phyloP scores from a whole-genome alignment of 306 rosid genomes.

The Citrullus mucosospermus region DNA sequence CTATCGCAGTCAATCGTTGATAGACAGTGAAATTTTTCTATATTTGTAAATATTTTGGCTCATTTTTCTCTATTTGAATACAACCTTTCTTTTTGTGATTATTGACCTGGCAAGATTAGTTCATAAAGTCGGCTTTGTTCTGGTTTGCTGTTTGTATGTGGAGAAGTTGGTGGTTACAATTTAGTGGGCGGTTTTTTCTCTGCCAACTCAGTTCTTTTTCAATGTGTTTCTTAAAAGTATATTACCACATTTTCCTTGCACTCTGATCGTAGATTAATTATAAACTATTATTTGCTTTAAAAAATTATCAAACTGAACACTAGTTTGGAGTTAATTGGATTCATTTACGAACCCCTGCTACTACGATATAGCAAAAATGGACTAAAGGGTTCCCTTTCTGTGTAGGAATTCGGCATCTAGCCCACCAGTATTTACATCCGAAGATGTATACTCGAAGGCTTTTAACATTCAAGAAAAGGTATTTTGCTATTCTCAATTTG shows the following conservation, averaged over 20 bases:
- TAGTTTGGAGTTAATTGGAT: too few species aligned
- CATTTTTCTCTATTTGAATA: too few species aligned
- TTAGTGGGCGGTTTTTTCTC: background rate
- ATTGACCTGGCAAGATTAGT: background rate
- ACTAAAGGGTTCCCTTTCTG: background rate
- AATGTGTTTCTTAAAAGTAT: background rate
- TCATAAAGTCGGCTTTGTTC: background rate
- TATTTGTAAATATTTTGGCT: too few species aligned
- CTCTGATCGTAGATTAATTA: background rate
- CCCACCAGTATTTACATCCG: constrained; percentile 68
- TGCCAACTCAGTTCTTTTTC: background rate
- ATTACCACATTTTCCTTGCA: background rate
- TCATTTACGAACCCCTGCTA: background rate
- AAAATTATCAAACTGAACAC: background rate
- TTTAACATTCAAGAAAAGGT: constrained; percentile 70
- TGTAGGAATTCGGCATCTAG: constrained; percentile 51
- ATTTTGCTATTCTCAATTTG: background rate
- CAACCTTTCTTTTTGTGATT: background rate
- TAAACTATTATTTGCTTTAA: background rate
- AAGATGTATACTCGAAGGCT: constrained; percentile 54
- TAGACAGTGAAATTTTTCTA: too few species aligned
- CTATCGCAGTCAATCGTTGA: too few species aligned
- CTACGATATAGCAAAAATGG: background rate
- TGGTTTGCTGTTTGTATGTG: background rate
- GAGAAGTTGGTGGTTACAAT: background rate